Percentiles rank a stretch among this genome's conserved stretches.
Evolutionary conservation across 1,284 basidiomycete species (phyloP).

Genomic region (Tetrapyrgos nigripes): DNA sequence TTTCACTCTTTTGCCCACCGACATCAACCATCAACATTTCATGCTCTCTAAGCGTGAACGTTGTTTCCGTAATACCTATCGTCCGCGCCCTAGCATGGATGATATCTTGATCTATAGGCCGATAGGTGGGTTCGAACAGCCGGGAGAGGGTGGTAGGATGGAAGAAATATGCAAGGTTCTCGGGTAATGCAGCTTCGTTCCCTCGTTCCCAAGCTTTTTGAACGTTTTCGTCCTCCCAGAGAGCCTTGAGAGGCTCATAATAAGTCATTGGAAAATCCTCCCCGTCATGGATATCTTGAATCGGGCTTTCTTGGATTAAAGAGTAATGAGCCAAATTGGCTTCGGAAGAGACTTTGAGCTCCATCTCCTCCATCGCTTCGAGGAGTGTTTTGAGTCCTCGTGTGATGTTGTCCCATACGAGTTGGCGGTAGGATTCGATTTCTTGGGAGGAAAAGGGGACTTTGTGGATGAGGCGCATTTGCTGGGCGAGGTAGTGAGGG

Average conservation of each 20-base stretch:
- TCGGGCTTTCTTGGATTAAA: conserved; percentile 70
- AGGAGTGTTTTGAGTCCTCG: conserved; percentile 84
- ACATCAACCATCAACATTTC: conserved; percentile 80
- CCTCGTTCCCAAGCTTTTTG: conserved; percentile 67
- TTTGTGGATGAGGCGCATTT: conserved; percentile 90
- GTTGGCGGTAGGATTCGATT: conserved; percentile 83
- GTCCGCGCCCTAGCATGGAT: conserved; percentile 80
- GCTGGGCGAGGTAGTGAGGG: conserved; percentile 45
- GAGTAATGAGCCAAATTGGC: conserved; percentile 62
- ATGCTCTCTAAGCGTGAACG: conserved; percentile 69
- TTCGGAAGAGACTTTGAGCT: conserved; percentile 69
- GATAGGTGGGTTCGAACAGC: conserved; percentile 66
- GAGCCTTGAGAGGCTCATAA: conserved; percentile 65
- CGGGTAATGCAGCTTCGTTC: conserved; percentile 78
- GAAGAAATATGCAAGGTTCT: conserved; percentile 75
- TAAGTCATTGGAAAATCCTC: conserved; percentile 78
- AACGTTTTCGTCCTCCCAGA: conserved; percentile 78
- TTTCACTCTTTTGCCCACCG: conserved; percentile 78
- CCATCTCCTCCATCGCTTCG: conserved; percentile 90
- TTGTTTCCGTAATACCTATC: conserved; percentile 84
- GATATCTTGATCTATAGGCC: conserved; percentile 76
- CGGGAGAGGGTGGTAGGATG: conserved; percentile 69
- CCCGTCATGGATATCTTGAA: conserved; percentile 78
- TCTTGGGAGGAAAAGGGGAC: conserved; percentile 80
- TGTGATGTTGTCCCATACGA: conserved; percentile 92